Evolutionary conservation across 1,284 basidiomycete genomes (phyloP), one percentile per base, ranked within the genome.

Genomic region (Cryptococcus amylolentus): DNA sequence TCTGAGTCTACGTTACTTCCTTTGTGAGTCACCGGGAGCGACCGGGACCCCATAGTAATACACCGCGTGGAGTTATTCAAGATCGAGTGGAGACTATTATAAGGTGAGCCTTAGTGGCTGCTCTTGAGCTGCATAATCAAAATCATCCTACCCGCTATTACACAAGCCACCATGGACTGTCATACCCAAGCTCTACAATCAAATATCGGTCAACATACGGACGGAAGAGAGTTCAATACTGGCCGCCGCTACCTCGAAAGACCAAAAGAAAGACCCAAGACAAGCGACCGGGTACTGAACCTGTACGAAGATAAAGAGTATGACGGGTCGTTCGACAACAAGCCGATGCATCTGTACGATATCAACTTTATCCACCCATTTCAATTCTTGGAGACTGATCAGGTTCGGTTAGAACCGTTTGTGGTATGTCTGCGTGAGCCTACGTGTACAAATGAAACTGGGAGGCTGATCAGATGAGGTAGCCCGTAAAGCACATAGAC

Each of bases 301-400:
- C 45, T 63, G n/a, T 65, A 63, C 51, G 31, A 49, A 37, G 57
- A 55, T 6, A 42, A 56, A 20, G 49, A 57, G 1, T 27, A 49
- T 5, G 60, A 59, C 8, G n/a, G 45, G 31, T 58, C 62, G 9
- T 52, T 63, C 35, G 47, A 47, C 3, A 14, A 38, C 13, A 62
- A 49, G 12, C 62, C 64, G 4, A 57, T 55, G 55, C 40, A 55
- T 27, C 45, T 56, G 40, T 66, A 66, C 48, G 64, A 66, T 40
- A 66, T 64, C 54, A 63, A 66, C 43, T 56, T 56, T 20, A 53
- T 49, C 14, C 43, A 64, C 13, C 62, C 64, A 4, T 66, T 63
- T 49, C 43, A 56, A 5, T 43, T 55, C 35, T 49, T 66, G 6
- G 38, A 60, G 39, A 60, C 62, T 12, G 58, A 56, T 13, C 49